These are phyloP conservation scores for Glycine latifolia DNA, from an alignment of 306 rosid genomes.

Conservation along the genomic window DNA sequence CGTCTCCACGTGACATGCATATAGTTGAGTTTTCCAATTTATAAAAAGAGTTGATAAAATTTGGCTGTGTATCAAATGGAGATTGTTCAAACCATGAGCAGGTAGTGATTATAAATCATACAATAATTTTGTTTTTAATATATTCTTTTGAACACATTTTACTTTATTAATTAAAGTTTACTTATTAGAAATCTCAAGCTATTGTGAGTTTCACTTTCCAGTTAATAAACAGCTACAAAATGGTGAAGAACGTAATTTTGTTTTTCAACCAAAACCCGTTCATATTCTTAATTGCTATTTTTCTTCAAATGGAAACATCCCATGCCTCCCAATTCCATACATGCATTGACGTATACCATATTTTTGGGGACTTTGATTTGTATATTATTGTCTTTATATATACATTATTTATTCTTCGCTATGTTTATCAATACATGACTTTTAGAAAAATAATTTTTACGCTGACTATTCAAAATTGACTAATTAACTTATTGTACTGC, in stretches of 20 bases:
- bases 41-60: no score
- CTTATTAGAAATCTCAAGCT: no score
- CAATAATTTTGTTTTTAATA: no score
- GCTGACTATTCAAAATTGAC: not conserved
- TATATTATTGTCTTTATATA: not conserved
- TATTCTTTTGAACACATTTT: no score
- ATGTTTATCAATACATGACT: not conserved
- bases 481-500: slow-evolving; percentile 5
- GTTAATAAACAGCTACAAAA: no score
- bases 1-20: no score
- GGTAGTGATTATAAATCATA: no score
- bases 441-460: not conserved
- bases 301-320: slow-evolving; percentile 24
- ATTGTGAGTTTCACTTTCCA: no score
- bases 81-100: no score
- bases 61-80: no score
- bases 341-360: not conserved
- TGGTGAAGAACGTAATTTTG: not conserved
- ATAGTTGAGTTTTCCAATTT: no score
- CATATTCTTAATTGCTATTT: not conserved
- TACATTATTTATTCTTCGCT: not conserved
- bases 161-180: no score
- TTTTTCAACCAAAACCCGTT: not conserved
- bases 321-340: slow-evolving; percentile 19
- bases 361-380: not conserved